A percentile compares a stretch with the other conserved stretches of the same genome.
These are phyloP conservation scores for Allium fistulosum DNA, from an alignment of 106 monocot genomes.

Conservation along the genomic window DNA sequence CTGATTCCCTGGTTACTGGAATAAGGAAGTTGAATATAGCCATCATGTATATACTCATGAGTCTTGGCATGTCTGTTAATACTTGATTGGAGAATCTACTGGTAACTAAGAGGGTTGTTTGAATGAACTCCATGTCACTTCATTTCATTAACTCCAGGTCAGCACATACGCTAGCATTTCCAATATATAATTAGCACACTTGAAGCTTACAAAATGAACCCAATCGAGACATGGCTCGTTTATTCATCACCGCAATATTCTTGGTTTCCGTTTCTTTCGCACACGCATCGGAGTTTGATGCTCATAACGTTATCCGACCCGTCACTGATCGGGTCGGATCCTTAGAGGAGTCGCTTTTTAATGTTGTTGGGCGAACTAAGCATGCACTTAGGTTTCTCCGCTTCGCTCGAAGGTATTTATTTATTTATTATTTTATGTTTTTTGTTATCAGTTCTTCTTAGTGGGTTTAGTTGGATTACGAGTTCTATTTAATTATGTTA, in stretches of 20 bases:
- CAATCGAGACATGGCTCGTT: conserved; percentile 16
- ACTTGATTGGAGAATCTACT: too few relatives aligned
- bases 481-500: background rate
- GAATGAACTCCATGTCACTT: too few relatives aligned
- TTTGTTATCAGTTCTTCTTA: background rate
- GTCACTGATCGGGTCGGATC: conserved; percentile 37
- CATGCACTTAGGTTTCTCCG: conserved; percentile 59
- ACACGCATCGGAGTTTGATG: conserved; percentile 22
- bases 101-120: too few relatives aligned
- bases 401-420: conserved; percentile 22
- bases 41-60: too few relatives aligned
- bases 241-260: conserved; percentile 13
- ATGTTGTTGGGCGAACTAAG: conserved; percentile 45
- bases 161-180: background rate
- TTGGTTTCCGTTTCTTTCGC: conserved; percentile 12
- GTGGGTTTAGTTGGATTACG: background rate
- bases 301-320: conserved; percentile 45
- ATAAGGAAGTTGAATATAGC: too few relatives aligned
- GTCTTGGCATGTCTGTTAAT: too few relatives aligned
- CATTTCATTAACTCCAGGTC: background rate
- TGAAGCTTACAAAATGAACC: too few relatives aligned
- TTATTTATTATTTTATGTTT: too few relatives aligned
- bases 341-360: conserved; percentile 37
- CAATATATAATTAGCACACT: background rate
- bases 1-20: too few relatives aligned